A percentile compares a stretch with the other conserved stretches of the same genome.
These are phyloP conservation scores for Schizopora paradoxa DNA, from an alignment of 1,284 basidiomycete genomes.

Conservation along the genomic window DNA sequence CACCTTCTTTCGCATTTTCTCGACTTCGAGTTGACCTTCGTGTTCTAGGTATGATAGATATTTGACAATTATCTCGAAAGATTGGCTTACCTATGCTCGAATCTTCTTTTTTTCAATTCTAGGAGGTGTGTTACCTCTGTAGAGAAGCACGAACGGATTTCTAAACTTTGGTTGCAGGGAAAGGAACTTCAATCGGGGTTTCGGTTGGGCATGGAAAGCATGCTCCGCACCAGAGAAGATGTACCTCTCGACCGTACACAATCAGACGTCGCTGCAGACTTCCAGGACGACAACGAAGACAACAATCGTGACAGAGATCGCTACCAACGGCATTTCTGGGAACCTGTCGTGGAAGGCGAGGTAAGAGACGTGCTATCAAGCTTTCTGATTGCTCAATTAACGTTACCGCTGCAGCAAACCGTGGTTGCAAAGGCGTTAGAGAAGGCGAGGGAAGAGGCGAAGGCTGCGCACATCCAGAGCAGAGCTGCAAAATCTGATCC, in stretches of 20 bases:
- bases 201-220: slow-evolving; percentile 58
- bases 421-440: slow-evolving; percentile 49
- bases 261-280: slow-evolving; percentile 52
- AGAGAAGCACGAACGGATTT: slow-evolving; percentile 20
- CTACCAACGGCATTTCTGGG: slow-evolving; percentile 71
- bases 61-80: no score
- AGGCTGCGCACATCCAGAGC: slow-evolving; percentile 28
- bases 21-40: no score
- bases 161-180: slow-evolving; percentile 32
- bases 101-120: slow-evolving; percentile 27
- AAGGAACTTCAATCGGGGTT: slow-evolving; percentile 65
- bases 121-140: slow-evolving; percentile 32
- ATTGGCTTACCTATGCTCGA: no score
- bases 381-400: slow-evolving; percentile 11
- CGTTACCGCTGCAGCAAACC: slow-evolving; percentile 41
- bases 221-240: slow-evolving; percentile 45
- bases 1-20: no score
- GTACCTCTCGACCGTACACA: slow-evolving; percentile 2
- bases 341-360: slow-evolving; percentile 58
- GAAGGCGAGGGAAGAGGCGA: slow-evolving; percentile 26
- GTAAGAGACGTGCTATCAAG: slow-evolving; percentile 32
- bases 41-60: no score
- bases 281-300: slow-evolving; percentile 49
- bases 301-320: slow-evolving; percentile 54
- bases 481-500: slow-evolving; percentile 34